A percentile compares a stretch with the other conserved stretches of the same genome.
phyloP scores from a whole-genome alignment of 2,329 filamentous ascomycete genomes.

The Colletotrichum phormii region DNA sequence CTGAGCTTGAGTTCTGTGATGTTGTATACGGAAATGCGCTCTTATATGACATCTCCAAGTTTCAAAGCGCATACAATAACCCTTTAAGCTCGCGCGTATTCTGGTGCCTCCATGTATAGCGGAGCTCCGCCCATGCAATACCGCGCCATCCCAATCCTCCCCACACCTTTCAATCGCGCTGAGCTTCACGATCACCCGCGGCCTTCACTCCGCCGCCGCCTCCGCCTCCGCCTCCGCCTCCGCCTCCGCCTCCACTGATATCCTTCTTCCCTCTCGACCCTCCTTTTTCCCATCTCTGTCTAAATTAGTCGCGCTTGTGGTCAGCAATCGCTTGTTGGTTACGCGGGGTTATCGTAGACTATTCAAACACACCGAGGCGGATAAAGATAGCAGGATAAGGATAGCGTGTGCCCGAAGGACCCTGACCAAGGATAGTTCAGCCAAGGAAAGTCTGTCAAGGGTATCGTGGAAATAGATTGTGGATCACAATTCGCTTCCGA shows the following conservation, averaged over 20 bases:
- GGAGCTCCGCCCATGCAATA: constrained; percentile 21
- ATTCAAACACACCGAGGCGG: not conserved
- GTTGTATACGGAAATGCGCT: not conserved
- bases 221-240: constrained; percentile 8
- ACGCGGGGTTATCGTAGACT: not conserved
- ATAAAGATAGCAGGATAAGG: no score
- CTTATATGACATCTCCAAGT: constrained; percentile 5
- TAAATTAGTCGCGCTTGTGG: not conserved
- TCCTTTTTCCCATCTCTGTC: no score
- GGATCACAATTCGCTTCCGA: not conserved
- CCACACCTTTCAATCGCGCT: not conserved
- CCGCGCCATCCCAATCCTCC: not conserved
- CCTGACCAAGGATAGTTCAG: not conserved
- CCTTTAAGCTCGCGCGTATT: not conserved
- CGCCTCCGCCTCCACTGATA: not conserved
- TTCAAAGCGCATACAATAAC: not conserved
- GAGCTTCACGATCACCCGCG: not conserved
- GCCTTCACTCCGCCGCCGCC: constrained; percentile 25
- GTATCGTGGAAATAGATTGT: not conserved
- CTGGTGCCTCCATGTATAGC: not conserved
- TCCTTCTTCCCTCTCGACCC: no score
- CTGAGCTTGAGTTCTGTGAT: not conserved
- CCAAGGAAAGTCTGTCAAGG: not conserved
- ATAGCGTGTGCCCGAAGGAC: not conserved
- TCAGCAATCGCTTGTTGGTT: not conserved